These are phyloP conservation scores for Talaromyces wortmannii DNA, from an alignment of 495 filamentous ascomycete species.

Conservation along the genomic window DNA sequence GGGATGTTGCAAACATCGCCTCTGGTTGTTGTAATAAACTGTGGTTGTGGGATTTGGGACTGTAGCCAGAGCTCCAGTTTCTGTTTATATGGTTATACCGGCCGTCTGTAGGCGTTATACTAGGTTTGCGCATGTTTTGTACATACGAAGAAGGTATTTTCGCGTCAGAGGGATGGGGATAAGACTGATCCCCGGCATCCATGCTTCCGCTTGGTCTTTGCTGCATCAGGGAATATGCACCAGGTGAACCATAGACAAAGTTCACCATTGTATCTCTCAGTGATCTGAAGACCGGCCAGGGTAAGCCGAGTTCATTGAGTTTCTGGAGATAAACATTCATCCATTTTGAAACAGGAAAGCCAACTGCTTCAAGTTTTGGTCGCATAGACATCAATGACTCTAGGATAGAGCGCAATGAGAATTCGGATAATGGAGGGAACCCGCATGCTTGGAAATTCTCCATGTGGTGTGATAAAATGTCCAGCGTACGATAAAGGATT, in stretches of 20 bases:
- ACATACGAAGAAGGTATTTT: not conserved
- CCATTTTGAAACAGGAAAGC: constrained; percentile 34
- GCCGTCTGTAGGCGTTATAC: not conserved
- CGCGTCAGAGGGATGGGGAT: not conserved
- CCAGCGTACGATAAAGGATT: constrained; percentile 32
- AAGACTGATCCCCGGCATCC: not conserved
- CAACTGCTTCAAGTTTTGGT: constrained; percentile 23
- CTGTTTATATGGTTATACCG: not conserved
- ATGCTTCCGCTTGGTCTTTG: not conserved
- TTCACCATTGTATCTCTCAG: constrained; percentile 24
- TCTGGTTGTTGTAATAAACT: not conserved
- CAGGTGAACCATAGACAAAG: constrained; percentile 8
- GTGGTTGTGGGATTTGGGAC: not conserved
- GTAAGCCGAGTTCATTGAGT: constrained; percentile 14
- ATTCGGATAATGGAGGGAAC: constrained; percentile 40
- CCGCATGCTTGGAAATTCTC: constrained; percentile 40
- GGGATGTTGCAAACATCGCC: not conserved
- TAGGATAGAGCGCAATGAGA: constrained; percentile 29
- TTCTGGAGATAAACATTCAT: constrained; percentile 30
- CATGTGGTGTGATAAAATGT: constrained; percentile 38
- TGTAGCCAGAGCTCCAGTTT: not conserved
- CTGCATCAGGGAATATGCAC: not conserved
- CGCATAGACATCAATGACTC: constrained; percentile 29
- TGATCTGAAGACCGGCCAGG: constrained; percentile 33
- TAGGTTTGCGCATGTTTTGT: not conserved